Evolutionary conservation across 345 rosid species (phyloP).

Genomic region (Geranium rotundifolium): DNA sequence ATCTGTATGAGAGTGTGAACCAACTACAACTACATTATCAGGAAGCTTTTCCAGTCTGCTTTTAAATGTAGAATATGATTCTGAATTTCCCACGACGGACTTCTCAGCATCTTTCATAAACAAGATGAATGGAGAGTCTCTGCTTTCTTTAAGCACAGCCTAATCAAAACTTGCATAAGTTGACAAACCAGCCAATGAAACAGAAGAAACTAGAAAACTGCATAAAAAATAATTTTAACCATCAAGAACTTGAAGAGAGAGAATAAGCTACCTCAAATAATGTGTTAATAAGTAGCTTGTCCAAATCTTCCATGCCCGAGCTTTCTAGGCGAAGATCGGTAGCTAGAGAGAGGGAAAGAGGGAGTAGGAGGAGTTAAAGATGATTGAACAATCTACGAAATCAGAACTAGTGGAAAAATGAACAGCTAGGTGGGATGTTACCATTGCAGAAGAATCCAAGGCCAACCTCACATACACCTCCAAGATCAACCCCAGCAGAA

Average conservation of each 20-base stretch:
- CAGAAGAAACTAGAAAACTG: conserved; percentile 41
- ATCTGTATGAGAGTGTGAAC: conserved; percentile 83
- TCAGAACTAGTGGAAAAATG: not conserved
- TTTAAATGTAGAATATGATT: conserved; percentile 48
- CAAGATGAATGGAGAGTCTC: conserved; percentile 56
- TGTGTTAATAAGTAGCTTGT: conserved; percentile 69
- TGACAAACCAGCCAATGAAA: too few relatives aligned
- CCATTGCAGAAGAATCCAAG: conserved; percentile 91
- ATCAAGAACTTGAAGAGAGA: not conserved
- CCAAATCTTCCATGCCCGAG: conserved; percentile 67
- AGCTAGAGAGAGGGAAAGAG: conserved; percentile 29
- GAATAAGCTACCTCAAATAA: conserved; percentile 59
- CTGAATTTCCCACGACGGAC: conserved; percentile 62
- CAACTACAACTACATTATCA: conserved; percentile 62
- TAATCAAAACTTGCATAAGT: too few relatives aligned
- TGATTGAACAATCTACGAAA: not conserved
- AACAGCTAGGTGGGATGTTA: conserved; percentile 13
- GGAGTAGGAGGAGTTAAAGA: not conserved
- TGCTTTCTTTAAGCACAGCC: conserved; percentile 37
- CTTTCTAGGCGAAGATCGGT: conserved; percentile 71
- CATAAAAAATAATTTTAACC: not conserved
- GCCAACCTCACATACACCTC: conserved; percentile 83
- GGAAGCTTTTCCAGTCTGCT: conserved; percentile 75
- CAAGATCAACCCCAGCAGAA: conserved; percentile 85
- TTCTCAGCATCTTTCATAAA: conserved; percentile 91